These are phyloP conservation scores for Metroxylon sagu DNA, from an alignment of 176 grass and related monocot species.

Conservation along the genomic window DNA sequence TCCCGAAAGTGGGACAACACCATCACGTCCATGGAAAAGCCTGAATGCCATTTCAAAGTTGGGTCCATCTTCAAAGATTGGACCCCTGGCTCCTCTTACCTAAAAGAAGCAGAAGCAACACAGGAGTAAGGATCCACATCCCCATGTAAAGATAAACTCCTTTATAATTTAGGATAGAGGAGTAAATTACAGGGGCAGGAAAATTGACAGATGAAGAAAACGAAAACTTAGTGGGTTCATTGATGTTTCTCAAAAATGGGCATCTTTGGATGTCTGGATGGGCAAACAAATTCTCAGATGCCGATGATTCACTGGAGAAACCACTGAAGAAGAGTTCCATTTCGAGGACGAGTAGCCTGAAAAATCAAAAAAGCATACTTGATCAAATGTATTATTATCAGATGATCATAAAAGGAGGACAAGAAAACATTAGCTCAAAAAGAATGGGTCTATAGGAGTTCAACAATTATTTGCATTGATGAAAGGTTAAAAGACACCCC, in stretches of 20 bases:
- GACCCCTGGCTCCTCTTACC: conserved; percentile 39
- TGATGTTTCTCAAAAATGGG: conserved; percentile 69
- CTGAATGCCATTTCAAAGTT: conserved; percentile 67
- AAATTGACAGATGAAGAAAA: conserved; percentile 43
- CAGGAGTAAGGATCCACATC: not conserved
- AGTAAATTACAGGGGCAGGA: conserved; percentile 36
- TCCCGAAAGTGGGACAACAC: conserved; percentile 67
- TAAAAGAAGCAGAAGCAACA: conserved; percentile 18
- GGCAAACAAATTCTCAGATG: conserved; percentile 34
- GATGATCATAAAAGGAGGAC: too few relatives aligned
- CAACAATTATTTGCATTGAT: too few relatives aligned
- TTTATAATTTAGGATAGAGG: not conserved
- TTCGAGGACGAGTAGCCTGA: conserved; percentile 6
- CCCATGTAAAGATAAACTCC: not conserved
- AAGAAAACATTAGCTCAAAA: too few relatives aligned
- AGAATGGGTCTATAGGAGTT: too few relatives aligned
- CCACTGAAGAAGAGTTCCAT: conserved; percentile 60
- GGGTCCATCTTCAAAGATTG: conserved; percentile 75
- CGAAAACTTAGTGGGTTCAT: conserved; percentile 44
- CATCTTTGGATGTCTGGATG: conserved; percentile 51
- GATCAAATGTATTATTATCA: too few relatives aligned
- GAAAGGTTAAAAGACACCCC: too few relatives aligned
- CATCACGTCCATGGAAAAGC: conserved; percentile 63
- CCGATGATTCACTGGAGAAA: conserved; percentile 36
- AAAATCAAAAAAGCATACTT: conserved; percentile 1